phyloP scores from a whole-genome alignment of 2,329 filamentous ascomycete species.

The Sporothrix phasma region DNA sequence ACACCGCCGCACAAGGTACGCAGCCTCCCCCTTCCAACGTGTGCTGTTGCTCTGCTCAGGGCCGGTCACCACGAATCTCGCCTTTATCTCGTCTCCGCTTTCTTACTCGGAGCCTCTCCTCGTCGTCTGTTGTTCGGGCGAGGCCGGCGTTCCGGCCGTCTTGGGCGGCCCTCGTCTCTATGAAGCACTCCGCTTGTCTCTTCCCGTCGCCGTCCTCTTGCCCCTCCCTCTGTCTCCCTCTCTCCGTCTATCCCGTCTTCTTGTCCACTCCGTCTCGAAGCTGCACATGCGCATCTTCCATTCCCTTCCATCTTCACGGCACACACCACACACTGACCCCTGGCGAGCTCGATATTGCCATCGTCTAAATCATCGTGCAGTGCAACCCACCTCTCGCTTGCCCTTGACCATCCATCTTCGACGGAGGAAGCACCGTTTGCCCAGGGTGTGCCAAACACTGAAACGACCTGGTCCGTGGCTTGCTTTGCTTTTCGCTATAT shows the following conservation, averaged over 20 bases:
- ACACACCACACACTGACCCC: neutral
- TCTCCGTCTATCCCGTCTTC: neutral
- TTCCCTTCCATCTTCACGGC: neutral
- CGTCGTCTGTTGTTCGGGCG: neutral
- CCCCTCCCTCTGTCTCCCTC: neutral
- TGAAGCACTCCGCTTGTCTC: neutral
- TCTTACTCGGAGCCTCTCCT: neutral
- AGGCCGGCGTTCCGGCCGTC: neutral
- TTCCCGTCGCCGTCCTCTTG: neutral
- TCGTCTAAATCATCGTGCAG: neutral
- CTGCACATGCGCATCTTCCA: neutral
- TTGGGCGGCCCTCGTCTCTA: neutral
- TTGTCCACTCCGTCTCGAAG: neutral
- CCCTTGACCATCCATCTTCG: neutral
- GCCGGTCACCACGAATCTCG: neutral
- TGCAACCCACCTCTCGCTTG: neutral
- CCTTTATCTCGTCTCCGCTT: constrained; percentile 1
- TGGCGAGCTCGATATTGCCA: neutral
- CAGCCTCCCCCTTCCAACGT: neutral
- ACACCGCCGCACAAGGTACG: constrained; percentile 1
- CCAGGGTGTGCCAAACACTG: constrained; percentile 13
- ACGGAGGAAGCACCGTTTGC: neutral
- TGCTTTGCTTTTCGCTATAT: constrained; percentile 15
- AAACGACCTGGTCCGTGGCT: constrained; percentile 19
- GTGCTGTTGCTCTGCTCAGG: neutral